These are phyloP conservation scores for Hypoxylon trugodes DNA, from an alignment of 495 filamentous ascomycete species.

Conservation along the genomic window DNA sequence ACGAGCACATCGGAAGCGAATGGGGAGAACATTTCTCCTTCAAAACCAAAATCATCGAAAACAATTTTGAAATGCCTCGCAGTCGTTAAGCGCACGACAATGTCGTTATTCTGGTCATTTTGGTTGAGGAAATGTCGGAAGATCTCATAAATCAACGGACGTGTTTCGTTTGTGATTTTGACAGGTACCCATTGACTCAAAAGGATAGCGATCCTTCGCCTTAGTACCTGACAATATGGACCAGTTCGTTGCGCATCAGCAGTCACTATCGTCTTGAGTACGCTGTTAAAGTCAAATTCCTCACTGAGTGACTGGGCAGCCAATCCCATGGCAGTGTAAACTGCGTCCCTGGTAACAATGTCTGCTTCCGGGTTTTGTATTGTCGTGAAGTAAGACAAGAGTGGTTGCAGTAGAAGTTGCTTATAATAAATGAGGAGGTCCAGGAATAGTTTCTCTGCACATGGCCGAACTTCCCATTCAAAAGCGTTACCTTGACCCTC, in stretches of 20 bases:
- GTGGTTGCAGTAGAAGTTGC: slow-evolving; percentile 73
- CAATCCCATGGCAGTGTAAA: slow-evolving; percentile 91
- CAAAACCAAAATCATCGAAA: slow-evolving; percentile 86
- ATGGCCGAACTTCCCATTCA: slow-evolving; percentile 88
- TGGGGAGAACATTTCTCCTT: slow-evolving; percentile 71
- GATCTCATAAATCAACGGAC: slow-evolving; percentile 83
- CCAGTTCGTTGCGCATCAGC: slow-evolving; percentile 80
- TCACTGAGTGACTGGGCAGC: slow-evolving; percentile 77
- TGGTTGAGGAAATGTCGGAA: slow-evolving; percentile 87
- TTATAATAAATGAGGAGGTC: slow-evolving; percentile 90
- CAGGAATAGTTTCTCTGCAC: slow-evolving; percentile 91
- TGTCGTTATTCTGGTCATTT: slow-evolving; percentile 81
- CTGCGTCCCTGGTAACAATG: slow-evolving; percentile 86
- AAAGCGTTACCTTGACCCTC: slow-evolving; percentile 80
- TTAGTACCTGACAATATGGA: slow-evolving; percentile 83
- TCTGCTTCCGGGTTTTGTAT: slow-evolving; percentile 73
- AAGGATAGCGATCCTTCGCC: slow-evolving; percentile 85
- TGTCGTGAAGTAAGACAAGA: slow-evolving; percentile 79
- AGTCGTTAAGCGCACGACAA: slow-evolving; percentile 90
- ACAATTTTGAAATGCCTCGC: slow-evolving; percentile 82
- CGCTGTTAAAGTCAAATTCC: slow-evolving; percentile 78
- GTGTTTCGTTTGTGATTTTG: slow-evolving; percentile 68
- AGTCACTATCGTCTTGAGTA: slow-evolving; percentile 76
- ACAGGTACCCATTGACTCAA: slow-evolving; percentile 90
- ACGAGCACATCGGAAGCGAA: slow-evolving; percentile 74